Percentiles rank a stretch among this genome's conserved stretches.
Evolutionary conservation across 495 filamentous ascomycete genomes (phyloP).

Genomic region (Penicillium atrosanguineum): DNA sequence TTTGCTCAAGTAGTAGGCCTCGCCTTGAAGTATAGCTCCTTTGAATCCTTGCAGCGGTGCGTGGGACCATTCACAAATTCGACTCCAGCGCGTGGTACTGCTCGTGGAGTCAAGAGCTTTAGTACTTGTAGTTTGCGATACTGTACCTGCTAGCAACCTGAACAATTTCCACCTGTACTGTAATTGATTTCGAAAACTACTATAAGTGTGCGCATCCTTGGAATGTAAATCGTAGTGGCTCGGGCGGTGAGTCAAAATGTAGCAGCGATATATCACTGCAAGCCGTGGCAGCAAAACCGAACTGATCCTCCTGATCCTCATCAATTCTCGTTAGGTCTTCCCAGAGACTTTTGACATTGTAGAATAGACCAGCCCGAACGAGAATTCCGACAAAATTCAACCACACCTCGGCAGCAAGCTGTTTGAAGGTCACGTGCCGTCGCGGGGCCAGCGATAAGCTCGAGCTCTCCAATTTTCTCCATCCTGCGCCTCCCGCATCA

Average conservation of each 20-base stretch:
- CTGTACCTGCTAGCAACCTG: no score
- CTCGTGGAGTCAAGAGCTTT: no score
- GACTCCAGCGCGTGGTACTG: no score
- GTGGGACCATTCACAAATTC: no score
- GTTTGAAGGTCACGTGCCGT: conserved; percentile 17
- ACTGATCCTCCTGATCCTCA: background rate
- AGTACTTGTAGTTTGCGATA: no score
- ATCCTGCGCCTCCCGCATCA: background rate
- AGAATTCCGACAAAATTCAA: background rate
- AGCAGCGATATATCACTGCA: background rate
- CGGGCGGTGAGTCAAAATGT: background rate
- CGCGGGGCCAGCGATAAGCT: conserved; percentile 27
- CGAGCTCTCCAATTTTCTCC: conserved; percentile 12
- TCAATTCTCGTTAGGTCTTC: background rate
- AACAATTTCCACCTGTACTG: no score
- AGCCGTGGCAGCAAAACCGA: background rate
- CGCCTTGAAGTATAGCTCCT: no score
- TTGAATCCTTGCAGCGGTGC: no score
- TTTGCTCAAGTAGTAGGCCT: no score
- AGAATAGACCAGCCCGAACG: background rate
- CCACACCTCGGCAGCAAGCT: background rate
- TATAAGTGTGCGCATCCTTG: no score
- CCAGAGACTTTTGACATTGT: background rate
- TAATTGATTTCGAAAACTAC: no score
- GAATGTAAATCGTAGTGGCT: background rate